Evolutionary conservation across 2,329 filamentous ascomycete species (phyloP), one percentile per base, ranked within the genome.

Genomic region (Trichophaea hybrida): DNA sequence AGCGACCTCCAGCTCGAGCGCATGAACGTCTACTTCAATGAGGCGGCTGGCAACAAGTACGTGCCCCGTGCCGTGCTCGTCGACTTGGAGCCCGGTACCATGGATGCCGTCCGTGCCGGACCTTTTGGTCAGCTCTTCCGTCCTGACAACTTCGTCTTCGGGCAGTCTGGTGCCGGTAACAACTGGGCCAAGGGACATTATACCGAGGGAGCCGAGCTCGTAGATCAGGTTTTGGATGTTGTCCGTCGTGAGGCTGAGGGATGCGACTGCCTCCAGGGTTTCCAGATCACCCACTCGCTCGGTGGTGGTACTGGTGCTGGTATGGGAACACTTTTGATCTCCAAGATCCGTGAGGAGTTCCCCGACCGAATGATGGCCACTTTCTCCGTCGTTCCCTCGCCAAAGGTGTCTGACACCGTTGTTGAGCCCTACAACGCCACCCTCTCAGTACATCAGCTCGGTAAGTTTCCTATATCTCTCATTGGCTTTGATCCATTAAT

Each of bases 131-230:
- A 96, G 80, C 89, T 98, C 70, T 97, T 98, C 89, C 90, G 93
- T 68, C 93, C 93, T 74, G 93, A 98, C 80, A 98, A 97, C 86
- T 97, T 97, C 78, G 89, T 97, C 74, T 97, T 97, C 76, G 93
- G 93, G 71, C 93, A 97, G 80, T 97, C 93, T 71, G 91, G 93
- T 82, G 93, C 93, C 75, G 93, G 93, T 78, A 98, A 98, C 88
- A 97, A 97, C 85, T 98, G 93, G 93, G 93, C 93, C 77, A 98
- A 97, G 85, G 93, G 93, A 79, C 93, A 98, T 76, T 98, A 98
- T 83, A 98, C 93, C 68, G 93, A 98, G 80, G 93, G 93, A 83
- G 93, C 93, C 70, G 93, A 98, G 80, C 83, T 97, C 66, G 93
- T 98, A 69, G 93, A 98, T 80, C 82, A 96, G 73, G 93, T 98